Conservation (phyloP, 441 rosid genomes). For the Melastoma candidum region DNA sequence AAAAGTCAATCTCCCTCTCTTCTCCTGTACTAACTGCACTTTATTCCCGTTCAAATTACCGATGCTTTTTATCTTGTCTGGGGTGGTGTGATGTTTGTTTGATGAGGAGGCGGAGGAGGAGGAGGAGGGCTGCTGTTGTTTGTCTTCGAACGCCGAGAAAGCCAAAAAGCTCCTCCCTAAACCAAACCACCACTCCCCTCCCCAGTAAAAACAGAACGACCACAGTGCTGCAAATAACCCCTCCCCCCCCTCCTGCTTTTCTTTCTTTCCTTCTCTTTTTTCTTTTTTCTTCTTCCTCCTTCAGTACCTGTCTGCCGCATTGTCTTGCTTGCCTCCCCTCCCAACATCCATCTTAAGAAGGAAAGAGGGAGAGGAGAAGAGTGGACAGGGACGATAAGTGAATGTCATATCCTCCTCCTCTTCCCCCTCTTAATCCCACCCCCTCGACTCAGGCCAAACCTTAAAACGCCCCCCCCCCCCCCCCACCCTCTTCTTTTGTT, state of each 20-base stretch:
- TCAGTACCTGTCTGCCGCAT: constrained; percentile 47
- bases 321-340: constrained; percentile 46
- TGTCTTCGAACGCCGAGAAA: constrained; percentile 23
- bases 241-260: constrained; percentile 10
- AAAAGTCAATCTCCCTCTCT: not conserved
- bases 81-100: constrained; percentile 32
- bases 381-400: too few relatives aligned
- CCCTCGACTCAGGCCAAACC: too few relatives aligned
- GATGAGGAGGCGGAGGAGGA: constrained; percentile 28
- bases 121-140: constrained; percentile 39
- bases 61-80: constrained; percentile 9
- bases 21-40: constrained; percentile 19
- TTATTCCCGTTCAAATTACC: constrained; percentile 53
- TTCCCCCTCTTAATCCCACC: too few relatives aligned
- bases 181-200: too few relatives aligned
- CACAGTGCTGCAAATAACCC: not conserved
- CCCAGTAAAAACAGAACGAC: not conserved
- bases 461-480: too few relatives aligned
- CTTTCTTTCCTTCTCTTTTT: constrained; percentile 17
- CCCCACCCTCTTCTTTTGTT: too few relatives aligned
- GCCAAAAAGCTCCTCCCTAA: constrained; percentile 8
- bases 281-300: constrained; percentile 14
- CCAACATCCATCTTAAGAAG: constrained; percentile 37
- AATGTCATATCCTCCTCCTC: too few relatives aligned
- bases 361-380: not conserved